phyloP scores from a whole-genome alignment of 441 rosid genomes.

The Mallotus japonicus region DNA sequence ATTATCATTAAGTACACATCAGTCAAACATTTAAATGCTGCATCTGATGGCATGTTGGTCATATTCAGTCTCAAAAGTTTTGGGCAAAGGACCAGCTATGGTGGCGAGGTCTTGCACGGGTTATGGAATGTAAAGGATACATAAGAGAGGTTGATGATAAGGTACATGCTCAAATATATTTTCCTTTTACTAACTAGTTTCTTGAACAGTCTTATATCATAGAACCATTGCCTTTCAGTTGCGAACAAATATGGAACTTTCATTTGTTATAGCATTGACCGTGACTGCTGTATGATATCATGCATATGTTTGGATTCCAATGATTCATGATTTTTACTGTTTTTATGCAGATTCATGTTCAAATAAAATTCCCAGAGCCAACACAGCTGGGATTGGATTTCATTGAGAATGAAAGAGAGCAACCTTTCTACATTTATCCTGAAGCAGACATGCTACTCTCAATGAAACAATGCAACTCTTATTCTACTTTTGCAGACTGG shows the following conservation, averaged over 20 bases:
- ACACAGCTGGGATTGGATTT: constrained; percentile 57
- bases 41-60: constrained; percentile 25
- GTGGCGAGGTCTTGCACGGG: constrained; percentile 91
- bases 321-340: neutral
- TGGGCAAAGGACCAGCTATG: constrained; percentile 57
- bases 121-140: constrained; percentile 71
- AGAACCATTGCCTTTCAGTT: too few relatives aligned
- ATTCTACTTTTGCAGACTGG: constrained; percentile 63
- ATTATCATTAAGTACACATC: neutral
- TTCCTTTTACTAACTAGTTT: neutral
- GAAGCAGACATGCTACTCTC: constrained; percentile 86
- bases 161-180: constrained; percentile 35
- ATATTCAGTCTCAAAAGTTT: constrained; percentile 52
- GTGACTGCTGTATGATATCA: too few relatives aligned
- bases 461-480: constrained; percentile 28
- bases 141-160: constrained; percentile 60
- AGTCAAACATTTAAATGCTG: constrained; percentile 5
- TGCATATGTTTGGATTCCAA: neutral
- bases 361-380: constrained; percentile 57
- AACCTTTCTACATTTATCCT: constrained; percentile 51
- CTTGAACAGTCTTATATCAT: too few relatives aligned
- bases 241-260: too few relatives aligned
- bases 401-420: constrained; percentile 36
- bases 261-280: too few relatives aligned
- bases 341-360: constrained; percentile 63